phyloP scores from a whole-genome alignment of 192 early-diverging fungal species.

The Linnemannia hyalina region DNA sequence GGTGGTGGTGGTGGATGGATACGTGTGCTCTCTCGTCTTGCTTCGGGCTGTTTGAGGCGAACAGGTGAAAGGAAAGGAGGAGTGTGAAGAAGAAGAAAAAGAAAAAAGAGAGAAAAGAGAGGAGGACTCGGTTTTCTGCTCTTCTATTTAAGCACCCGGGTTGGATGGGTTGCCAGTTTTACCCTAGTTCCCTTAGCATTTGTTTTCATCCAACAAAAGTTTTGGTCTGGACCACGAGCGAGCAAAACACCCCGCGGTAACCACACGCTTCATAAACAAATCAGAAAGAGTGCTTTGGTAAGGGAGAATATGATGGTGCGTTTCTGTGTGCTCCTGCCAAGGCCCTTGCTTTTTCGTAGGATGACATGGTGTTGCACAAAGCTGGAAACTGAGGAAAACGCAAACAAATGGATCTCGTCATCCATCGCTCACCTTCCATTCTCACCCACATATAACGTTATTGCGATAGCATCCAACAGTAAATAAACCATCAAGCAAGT shows the following conservation, averaged over 20 bases:
- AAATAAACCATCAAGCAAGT: neutral
- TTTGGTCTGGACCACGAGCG: neutral
- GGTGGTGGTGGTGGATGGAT: neutral
- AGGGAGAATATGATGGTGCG: neutral
- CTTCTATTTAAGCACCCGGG: neutral
- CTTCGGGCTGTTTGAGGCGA: constrained; percentile 2
- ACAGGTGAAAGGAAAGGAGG: constrained; percentile 8
- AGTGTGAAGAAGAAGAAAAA: neutral
- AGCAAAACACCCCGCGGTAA: neutral
- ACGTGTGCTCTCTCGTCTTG: constrained; percentile 16
- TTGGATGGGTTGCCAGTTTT: neutral
- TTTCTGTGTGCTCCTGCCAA: neutral
- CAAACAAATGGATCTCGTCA: neutral
- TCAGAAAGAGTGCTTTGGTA: neutral
- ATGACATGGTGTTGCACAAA: constrained; percentile 3
- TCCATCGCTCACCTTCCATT: neutral
- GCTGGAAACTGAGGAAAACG: neutral
- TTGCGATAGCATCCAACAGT: neutral
- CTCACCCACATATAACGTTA: neutral
- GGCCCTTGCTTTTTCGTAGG: neutral
- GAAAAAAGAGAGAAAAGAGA: constrained; percentile 6
- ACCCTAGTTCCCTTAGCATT: too few species aligned
- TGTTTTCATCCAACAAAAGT: neutral
- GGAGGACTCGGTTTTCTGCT: neutral
- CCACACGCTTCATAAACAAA: neutral